Conservation (phyloP, 2,329 filamentous ascomycete genomes). For the Tolypocladium tropicale region DNA sequence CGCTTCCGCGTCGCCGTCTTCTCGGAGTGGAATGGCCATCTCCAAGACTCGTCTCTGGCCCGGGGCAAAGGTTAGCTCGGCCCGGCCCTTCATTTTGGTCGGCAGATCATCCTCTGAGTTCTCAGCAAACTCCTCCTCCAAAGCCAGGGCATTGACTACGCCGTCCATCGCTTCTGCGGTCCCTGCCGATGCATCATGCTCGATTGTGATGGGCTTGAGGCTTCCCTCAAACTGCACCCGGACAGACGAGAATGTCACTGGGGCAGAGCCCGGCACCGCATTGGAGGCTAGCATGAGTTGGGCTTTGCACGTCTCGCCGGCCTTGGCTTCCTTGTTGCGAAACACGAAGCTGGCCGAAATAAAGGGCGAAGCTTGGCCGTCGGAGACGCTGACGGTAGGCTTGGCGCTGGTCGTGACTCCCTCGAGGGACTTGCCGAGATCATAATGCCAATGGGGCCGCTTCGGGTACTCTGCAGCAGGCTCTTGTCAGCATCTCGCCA, state of each 20-base stretch:
- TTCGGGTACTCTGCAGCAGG: slow-evolving; percentile 37
- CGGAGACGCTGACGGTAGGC: slow-evolving; percentile 39
- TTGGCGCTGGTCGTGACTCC: slow-evolving; percentile 32
- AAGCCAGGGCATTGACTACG: slow-evolving; percentile 10
- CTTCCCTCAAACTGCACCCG: slow-evolving; percentile 46
- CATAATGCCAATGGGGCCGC: slow-evolving; percentile 49
- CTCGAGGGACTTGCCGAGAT: slow-evolving; percentile 47
- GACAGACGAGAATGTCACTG: slow-evolving; percentile 41
- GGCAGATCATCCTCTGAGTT: slow-evolving; percentile 15
- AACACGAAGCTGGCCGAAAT: slow-evolving; percentile 48
- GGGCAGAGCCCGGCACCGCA: slow-evolving; percentile 39
- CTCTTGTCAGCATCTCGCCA: slow-evolving; percentile 2
- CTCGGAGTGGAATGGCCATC: slow-evolving; percentile 63
- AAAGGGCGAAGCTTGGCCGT: slow-evolving; percentile 42
- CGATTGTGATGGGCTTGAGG: slow-evolving; percentile 43
- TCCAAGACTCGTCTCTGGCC: slow-evolving; percentile 61
- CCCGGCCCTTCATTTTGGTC: slow-evolving; percentile 38
- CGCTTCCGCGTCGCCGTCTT: slow-evolving; percentile 68
- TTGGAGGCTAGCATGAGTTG: slow-evolving; percentile 49
- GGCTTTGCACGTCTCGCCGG: slow-evolving; percentile 47
- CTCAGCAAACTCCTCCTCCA: slow-evolving; percentile 18
- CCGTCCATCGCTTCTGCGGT: slow-evolving; percentile 4
- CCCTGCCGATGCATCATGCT: slow-evolving; percentile 23
- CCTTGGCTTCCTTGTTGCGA: slow-evolving; percentile 45
- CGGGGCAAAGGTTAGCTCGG: slow-evolving; percentile 56